Evolutionary conservation across 352 stramenopile species (phyloP), one percentile per base, ranked within the genome.

Genomic region (Globisporangium lucens): DNA sequence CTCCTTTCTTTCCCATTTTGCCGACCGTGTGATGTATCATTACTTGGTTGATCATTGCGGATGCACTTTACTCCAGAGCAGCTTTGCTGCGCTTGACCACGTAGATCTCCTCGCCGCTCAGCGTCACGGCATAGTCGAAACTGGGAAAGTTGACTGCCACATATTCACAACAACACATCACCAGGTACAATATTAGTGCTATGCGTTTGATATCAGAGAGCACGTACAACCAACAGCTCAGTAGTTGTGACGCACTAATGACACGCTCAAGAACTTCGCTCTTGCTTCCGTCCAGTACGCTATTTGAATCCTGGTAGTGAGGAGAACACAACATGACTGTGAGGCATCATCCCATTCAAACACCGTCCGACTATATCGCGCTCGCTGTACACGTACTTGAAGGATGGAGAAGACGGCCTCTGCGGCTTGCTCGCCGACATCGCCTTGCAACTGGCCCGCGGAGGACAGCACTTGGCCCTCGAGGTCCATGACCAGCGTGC

Each of bases 381-480:
- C 17, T 49, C n/a, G 13, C 12, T 61, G 15, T 2, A 56, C 29
- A 12, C 66, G 5, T 17, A 82, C 79, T 71, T 83, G 73, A 20
- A 93, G 74, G 70, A 93, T 90, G 4, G 82, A 85, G 64, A 84
- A 85, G 38, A 94, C 77, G 24, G 74, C 79, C 52, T 89, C 78
- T 15, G 77, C 79, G 41, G 78, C 82, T 47, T 77, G 73, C 22
- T 90, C 81, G 53, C 82, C 84, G 2, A 71, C 73, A 4, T 70
- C 72, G 22, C 82, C 84, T 46, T 71, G 67, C 3, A 94, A 63
- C 55, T 93, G 79, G 9, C 86, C 86, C 3, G 86, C 86, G 27
- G 78, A 75, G 8, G 83, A 89, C 10, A 90, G 70, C 53, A 94
- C 80, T 61, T 82, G 74, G 33, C 86, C 82, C 43, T 78, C 67